phyloP scores from a whole-genome alignment of 345 rosid species.

The Pugionium dolabratum region DNA sequence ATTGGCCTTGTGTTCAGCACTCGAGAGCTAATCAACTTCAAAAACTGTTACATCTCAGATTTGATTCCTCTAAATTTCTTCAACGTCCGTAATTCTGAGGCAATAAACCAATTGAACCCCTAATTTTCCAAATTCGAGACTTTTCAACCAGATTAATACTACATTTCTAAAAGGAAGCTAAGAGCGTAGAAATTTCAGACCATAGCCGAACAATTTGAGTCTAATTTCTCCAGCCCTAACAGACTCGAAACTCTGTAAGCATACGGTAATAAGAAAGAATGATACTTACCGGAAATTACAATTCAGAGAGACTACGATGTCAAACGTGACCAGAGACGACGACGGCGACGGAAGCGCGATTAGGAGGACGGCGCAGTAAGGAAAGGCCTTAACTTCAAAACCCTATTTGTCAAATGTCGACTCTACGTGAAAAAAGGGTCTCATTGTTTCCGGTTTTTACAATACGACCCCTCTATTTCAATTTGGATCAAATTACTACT shows the following conservation, averaged over 20 bases:
- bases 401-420: slow-evolving; percentile 31
- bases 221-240: neutral
- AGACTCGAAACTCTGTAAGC: neutral
- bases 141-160: neutral
- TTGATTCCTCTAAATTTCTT: slow-evolving; percentile 8
- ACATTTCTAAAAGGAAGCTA: too few relatives aligned
- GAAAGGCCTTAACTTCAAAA: neutral
- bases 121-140: neutral
- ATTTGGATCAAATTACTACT: neutral
- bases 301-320: neutral
- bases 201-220: neutral
- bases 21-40: neutral
- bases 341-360: slow-evolving; percentile 33
- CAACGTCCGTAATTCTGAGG: neutral
- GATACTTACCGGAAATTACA: neutral
- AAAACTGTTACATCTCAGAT: neutral
- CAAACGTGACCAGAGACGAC: slow-evolving; percentile 3
- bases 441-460: neutral
- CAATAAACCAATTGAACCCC: neutral
- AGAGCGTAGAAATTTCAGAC: neutral
- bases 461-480: slow-evolving; percentile 29
- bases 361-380: neutral
- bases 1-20: neutral
- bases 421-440: neutral
- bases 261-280: neutral